These are phyloP conservation scores for Leptographium procerum DNA, from an alignment of 2,329 filamentous ascomycete genomes.

Conservation along the genomic window DNA sequence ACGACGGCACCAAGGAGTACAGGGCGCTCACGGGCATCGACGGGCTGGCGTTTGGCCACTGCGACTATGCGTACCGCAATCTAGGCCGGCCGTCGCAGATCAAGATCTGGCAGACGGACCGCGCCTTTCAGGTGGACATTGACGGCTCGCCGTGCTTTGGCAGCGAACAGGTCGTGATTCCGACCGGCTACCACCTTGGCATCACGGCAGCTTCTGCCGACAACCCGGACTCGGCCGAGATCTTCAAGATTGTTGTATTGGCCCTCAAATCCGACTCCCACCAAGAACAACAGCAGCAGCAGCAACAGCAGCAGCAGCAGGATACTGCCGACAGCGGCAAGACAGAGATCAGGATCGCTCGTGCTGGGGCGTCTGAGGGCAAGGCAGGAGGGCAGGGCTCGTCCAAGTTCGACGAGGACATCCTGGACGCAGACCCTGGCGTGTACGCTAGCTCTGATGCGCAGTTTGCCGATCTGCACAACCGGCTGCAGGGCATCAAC, in stretches of 20 bases:
- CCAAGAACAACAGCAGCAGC: constrained; percentile 6
- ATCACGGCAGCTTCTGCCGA: constrained; percentile 82
- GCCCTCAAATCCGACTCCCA: not conserved
- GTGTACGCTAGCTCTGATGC: constrained; percentile 35
- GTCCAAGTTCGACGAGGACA: constrained; percentile 22
- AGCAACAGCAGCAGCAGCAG: constrained; percentile 9
- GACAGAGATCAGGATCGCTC: not conserved
- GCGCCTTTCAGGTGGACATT: constrained; percentile 63
- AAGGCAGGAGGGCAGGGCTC: constrained; percentile 5
- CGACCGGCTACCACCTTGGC: constrained; percentile 72
- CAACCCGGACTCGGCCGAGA: constrained; percentile 85
- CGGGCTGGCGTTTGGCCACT: constrained; percentile 84
- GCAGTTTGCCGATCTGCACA: constrained; percentile 78
- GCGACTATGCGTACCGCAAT: constrained; percentile 83
- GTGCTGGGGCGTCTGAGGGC: not conserved
- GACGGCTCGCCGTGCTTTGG: constrained; percentile 78
- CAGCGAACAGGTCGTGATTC: constrained; percentile 66
- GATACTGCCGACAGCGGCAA: not conserved
- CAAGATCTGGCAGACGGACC: constrained; percentile 54
- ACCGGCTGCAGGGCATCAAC: constrained; percentile 63
- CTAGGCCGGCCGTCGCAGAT: constrained; percentile 73
- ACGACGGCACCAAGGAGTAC: constrained; percentile 78
- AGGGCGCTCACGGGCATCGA: constrained; percentile 70
- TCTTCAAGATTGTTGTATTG: constrained; percentile 75
- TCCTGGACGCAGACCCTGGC: constrained; percentile 37